A percentile compares a stretch with the other conserved stretches of the same genome.
Conservation (phyloP, 2,329 filamentous ascomycete species). For the Ilyonectria destructans region DNA sequence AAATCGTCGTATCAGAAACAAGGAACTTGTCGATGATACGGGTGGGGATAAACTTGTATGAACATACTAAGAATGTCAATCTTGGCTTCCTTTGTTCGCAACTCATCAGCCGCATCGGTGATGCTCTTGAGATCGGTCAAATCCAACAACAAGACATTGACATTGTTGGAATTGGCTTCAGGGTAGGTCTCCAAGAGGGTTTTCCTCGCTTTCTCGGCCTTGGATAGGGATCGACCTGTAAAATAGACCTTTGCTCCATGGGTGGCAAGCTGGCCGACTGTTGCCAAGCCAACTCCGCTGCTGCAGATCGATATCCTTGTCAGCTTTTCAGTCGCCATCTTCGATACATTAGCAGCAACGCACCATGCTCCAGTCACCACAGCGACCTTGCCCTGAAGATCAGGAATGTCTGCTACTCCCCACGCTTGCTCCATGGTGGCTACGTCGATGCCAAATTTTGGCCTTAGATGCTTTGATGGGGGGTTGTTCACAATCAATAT, state of each 20-base stretch:
- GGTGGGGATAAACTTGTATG: neutral
- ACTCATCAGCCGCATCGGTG: neutral
- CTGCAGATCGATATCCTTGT: no score
- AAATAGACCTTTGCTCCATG: slow-evolving; percentile 24
- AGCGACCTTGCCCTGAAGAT: slow-evolving; percentile 6
- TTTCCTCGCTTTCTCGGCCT: slow-evolving; percentile 5
- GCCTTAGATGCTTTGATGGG: no score
- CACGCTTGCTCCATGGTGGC: no score
- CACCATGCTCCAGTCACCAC: slow-evolving; percentile 25
- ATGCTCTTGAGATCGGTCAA: slow-evolving; percentile 15
- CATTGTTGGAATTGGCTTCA: neutral
- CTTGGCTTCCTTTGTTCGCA: slow-evolving; percentile 17
- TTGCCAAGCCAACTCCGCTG: slow-evolving; percentile 20
- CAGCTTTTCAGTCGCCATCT: neutral
- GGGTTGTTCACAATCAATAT: no score
- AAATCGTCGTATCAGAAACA: neutral
- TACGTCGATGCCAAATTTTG: no score
- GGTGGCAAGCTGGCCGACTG: slow-evolving; percentile 9
- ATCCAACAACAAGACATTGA: slow-evolving; percentile 11
- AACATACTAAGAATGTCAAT: slow-evolving; percentile 18
- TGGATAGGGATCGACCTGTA: slow-evolving; percentile 6
- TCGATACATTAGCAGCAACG: neutral
- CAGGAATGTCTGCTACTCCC: slow-evolving; percentile 24
- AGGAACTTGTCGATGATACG: no score
- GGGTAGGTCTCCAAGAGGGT: neutral